Base-by-base conservation (phyloP, 345 rosid species). In the Punica granatum region DNA sequence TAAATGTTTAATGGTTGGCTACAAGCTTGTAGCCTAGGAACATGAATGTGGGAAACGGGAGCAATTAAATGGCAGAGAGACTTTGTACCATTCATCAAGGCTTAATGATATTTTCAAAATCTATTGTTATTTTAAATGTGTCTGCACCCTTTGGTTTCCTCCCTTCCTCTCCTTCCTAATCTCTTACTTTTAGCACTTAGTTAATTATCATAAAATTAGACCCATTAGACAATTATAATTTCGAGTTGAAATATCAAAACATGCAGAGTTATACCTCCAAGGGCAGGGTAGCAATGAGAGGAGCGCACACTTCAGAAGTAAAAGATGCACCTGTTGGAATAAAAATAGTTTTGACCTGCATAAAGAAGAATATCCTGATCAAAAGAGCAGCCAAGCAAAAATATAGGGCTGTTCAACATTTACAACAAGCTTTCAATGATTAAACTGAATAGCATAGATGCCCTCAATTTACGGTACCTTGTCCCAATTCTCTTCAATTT, bases 401-500 rank as follows among this genome's bases (percentile, higher is more conserved):
- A 63, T 36, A 36, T 39, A 36, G 21, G 13, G 19, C 31, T 36
- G 9, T n/a, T 63, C 19, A 21, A 23, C 31, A 19, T n/a, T 18
- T 43, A 13, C 35, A 59, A 44, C 67, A 59, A 30, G 39, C 32
- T 25, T 37, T 49, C 6, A 0, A 48, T 39, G 9, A 11, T 41
- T 33, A 25, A 39, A 39, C 33, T 21, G 34, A 60, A n/a, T 16
- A 23, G 36, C 43, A 23, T 7, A 34, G 43, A 60, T 41, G 21
- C 26, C 23, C 31, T 36, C 1, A 35, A 66, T 64, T 31, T 23
- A 64, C 41, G 44, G 30, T 68, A 88, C 99, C 91, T 93, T 93
- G 76, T 93, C 97, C 97, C 99, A 93, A 70, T 93, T 93, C 80
- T 93, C 99, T 79, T 93, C 99, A 8, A 93, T 90, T 32, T 93